Percentiles rank a stretch among this genome's conserved stretches.
These are phyloP conservation scores for Syncephalastrum monosporum DNA, from an alignment of 371 early-diverging fungal genomes.

Conservation along the genomic window DNA sequence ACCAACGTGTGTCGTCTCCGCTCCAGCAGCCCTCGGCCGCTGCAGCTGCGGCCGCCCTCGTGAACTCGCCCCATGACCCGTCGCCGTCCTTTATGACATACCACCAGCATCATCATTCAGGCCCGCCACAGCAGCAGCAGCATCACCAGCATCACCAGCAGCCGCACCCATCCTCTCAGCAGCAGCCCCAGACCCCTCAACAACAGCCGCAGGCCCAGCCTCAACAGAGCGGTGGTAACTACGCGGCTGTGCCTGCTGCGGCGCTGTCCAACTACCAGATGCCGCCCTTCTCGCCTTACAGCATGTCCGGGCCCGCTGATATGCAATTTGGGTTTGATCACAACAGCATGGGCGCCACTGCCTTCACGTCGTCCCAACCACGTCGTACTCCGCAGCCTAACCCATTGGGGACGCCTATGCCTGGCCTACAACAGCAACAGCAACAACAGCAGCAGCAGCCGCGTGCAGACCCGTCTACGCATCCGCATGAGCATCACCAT, in stretches of 20 bases:
- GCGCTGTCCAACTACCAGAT: conserved; percentile 7
- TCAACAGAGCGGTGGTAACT: not conserved
- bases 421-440: not conserved
- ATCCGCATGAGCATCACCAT: conserved; percentile 5
- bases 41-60: not conserved
- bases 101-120: conserved; percentile 13
- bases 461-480: conserved; percentile 7
- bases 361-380: not conserved
- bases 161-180: conserved; percentile 1
- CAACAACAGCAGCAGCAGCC: conserved; percentile 9
- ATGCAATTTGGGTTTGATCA: conserved; percentile 14
- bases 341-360: not conserved
- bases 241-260: conserved; percentile 6
- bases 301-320: conserved; percentile 4
- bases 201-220: no score
- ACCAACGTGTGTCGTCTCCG: conserved; percentile 15
- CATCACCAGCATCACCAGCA: conserved; percentile 14
- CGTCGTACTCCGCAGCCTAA: not conserved
- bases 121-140: conserved; percentile 7
- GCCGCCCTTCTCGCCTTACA: conserved; percentile 14
- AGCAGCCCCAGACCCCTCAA: not conserved
- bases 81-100: conserved; percentile 10
- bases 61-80: conserved; percentile 7
- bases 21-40: conserved; percentile 3
- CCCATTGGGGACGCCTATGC: not conserved